A percentile compares a stretch with the other conserved stretches of the same genome.
phyloP scores from a whole-genome alignment of 2,329 filamentous ascomycete genomes.

The Pseudogymnoascus destructans region DNA sequence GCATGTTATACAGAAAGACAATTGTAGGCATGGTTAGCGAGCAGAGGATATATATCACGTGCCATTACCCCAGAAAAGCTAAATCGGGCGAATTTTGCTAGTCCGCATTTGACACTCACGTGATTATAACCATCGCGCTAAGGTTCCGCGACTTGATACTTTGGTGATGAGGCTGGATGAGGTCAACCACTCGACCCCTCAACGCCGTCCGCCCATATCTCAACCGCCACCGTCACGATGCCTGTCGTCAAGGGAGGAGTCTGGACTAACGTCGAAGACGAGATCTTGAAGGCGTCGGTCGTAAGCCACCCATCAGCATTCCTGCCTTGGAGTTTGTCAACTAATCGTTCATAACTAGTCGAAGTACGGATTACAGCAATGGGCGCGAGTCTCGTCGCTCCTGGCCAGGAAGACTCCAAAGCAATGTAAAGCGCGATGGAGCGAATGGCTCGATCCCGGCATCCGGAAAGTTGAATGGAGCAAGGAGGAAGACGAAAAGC shows the following conservation, averaged over 20 bases:
- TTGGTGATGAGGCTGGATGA: constrained; percentile 7
- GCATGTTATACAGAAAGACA: neutral
- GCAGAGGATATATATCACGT: neutral
- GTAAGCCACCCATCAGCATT: neutral
- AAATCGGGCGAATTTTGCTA: neutral
- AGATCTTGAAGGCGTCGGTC: constrained; percentile 72
- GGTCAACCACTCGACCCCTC: neutral
- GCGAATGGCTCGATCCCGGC: constrained; percentile 93
- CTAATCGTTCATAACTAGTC: constrained; percentile 24
- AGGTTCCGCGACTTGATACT: constrained; percentile 5
- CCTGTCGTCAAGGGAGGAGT: constrained; percentile 63
- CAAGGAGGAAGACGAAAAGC: constrained; percentile 94
- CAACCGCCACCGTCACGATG: constrained; percentile 35
- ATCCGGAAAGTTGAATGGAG: constrained; percentile 99
- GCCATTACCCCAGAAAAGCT: neutral
- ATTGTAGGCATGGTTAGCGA: neutral
- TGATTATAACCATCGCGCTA: neutral
- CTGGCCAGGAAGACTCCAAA: constrained; percentile 96
- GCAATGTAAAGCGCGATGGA: constrained; percentile 98
- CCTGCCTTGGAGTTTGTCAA: neutral
- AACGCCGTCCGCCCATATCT: constrained; percentile 2
- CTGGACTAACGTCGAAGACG: constrained; percentile 74
- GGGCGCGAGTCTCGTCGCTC: constrained; percentile 94
- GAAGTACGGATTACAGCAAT: constrained; percentile 93
- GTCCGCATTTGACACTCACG: neutral